Conservation (phyloP, 129 eudicot species). For the Pseudognaphalium luteoalbum region DNA sequence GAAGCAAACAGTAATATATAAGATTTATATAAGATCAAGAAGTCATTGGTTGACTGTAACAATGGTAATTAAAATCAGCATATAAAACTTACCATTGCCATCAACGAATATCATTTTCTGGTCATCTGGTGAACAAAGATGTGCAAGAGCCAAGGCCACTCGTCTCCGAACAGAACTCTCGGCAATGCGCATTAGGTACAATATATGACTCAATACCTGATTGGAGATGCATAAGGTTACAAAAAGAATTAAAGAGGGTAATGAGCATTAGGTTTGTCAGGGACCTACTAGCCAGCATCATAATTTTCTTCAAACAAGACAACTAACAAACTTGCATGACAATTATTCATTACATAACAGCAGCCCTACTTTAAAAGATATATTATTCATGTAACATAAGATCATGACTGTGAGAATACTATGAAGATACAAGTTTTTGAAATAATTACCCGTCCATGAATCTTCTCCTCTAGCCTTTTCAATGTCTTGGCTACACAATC, state of each 20-base stretch:
- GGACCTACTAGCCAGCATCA: background rate
- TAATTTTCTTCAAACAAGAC: background rate
- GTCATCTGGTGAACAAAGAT: slow-evolving; percentile 63
- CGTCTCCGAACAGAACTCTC: slow-evolving; percentile 57
- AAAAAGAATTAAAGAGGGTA: background rate
- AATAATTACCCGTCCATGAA: slow-evolving; percentile 58
- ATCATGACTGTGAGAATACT: background rate
- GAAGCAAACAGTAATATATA: slow-evolving; percentile 12
- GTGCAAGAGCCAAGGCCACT: slow-evolving; percentile 62
- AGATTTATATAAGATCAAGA: background rate
- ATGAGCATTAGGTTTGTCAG: background rate
- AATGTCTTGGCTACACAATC: slow-evolving; percentile 71
- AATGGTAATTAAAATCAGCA: background rate
- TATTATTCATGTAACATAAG: background rate
- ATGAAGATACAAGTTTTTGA: slow-evolving; percentile 1
- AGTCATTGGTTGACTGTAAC: background rate
- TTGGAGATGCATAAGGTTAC: slow-evolving; percentile 1
- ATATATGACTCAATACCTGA: slow-evolving; percentile 57
- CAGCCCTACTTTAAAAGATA: background rate
- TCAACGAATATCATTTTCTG: slow-evolving; percentile 54
- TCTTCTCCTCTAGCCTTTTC: slow-evolving; percentile 67
- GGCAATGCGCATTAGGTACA: slow-evolving; percentile 54
- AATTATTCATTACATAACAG: background rate
- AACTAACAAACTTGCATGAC: background rate
- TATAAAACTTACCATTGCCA: slow-evolving; percentile 39